Evolutionary conservation across 345 rosid species (phyloP), one percentile per base, ranked within the genome.

Genomic region (Heritiera littoralis): DNA sequence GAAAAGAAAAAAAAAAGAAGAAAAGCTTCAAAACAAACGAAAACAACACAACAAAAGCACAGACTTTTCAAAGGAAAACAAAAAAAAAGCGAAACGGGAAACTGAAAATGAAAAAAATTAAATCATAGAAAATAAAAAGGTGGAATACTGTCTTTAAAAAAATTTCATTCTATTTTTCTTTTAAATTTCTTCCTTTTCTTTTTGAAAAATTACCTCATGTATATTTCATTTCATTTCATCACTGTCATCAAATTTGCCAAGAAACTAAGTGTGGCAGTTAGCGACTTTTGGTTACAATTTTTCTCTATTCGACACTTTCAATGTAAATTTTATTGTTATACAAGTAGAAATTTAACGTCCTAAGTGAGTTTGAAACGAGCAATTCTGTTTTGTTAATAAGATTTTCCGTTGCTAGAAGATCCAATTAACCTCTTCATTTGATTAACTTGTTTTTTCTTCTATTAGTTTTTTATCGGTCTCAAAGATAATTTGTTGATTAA

Each of bases 81-180:
- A 6, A 74, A 74, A 3, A 46, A 55, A 66, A 32, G 32, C 17
- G 64, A 9, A 54, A 20, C 46, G 9, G 9, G 48, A 46, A 46
- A 35, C 43, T 17, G 67, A 61, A 49, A 38, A n/a, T 1, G n/a
- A 32, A 45, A 23, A 76, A 11, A 17, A 30, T 18, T 41, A 41
- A 49, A 15, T 54, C n/a, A 49, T 51, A 64, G 13, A 69, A 66
- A 70, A 49, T 81, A 76, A 38, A 74, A 8, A 77, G 85, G 77
- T 81, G 56, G 78, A 55, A 77, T 18, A 51, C 18, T 59, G 46
- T 45, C 18, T 32, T 5, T 13, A 13, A 41, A 9, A 18, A 18
- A 54, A 15, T 35, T 49, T 54, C n/a, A n/a, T 54, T 54, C 15
- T 4, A 52, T 70, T 28, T 72, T 52, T 17, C 2, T 45, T 51